Conservation (phyloP, 768 basidiomycete genomes). For the Tubosaeta brunneosetosa region DNA sequence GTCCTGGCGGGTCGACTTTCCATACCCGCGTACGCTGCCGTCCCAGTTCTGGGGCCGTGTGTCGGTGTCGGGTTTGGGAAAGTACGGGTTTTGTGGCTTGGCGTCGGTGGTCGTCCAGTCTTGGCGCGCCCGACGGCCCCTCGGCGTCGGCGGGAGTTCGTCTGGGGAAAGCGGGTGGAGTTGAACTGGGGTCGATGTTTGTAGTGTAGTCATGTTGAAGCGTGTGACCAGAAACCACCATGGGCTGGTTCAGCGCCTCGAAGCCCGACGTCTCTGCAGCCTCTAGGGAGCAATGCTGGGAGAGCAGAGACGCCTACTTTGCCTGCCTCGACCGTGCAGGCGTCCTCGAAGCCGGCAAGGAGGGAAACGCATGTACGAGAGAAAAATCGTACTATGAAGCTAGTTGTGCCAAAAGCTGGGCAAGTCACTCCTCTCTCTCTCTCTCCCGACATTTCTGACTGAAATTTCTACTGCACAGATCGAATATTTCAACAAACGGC, state of each 20-base stretch:
- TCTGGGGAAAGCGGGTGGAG: conserved; percentile 70
- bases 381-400: conserved; percentile 60
- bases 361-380: conserved; percentile 50
- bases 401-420: conserved; percentile 89
- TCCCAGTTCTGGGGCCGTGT: conserved; percentile 36
- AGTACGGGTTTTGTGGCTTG: conserved; percentile 48
- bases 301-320: conserved; percentile 78
- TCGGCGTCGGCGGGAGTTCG: conserved; percentile 34
- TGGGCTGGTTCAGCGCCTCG: conserved; percentile 35
- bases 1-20: conserved; percentile 32
- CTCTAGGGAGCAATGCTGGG: conserved; percentile 78
- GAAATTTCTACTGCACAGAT: conserved; percentile 46
- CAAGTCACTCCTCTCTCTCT: conserved; percentile 34
- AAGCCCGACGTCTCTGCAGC: conserved; percentile 38
- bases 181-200: conserved; percentile 53
- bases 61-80: conserved; percentile 43
- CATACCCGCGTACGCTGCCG: conserved; percentile 54
- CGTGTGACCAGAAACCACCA: conserved; percentile 3
- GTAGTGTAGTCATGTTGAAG: conserved; percentile 18
- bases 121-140: conserved; percentile 47
- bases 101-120: conserved; percentile 24
- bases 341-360: conserved; percentile 74
- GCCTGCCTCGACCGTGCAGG: conserved; percentile 68
- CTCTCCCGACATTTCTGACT: neutral
- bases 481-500: conserved; percentile 90